Evolutionary conservation across 192 early-diverging fungal genomes (phyloP).

Genomic region (Phycomyces nitens): DNA sequence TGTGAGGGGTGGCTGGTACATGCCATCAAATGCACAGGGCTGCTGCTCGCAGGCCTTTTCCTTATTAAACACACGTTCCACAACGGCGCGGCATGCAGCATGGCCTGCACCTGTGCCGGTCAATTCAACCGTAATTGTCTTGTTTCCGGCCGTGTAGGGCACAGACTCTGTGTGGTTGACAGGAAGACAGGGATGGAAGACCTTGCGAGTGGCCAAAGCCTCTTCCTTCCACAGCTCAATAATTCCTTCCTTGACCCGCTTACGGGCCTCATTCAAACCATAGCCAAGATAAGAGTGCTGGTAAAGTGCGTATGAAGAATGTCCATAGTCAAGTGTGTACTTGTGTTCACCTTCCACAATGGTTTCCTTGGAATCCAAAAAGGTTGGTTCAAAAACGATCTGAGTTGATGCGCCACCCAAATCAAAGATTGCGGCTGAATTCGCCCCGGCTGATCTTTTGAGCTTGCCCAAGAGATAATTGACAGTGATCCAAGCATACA

Average conservation of each 20-base stretch:
- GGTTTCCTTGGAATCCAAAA: slow-evolving; percentile 34
- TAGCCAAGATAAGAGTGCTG: slow-evolving; percentile 95
- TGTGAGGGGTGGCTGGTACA: slow-evolving; percentile 81
- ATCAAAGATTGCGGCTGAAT: slow-evolving; percentile 90
- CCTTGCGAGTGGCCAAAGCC: slow-evolving; percentile 32
- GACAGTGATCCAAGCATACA: slow-evolving; percentile 98
- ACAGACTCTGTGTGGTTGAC: slow-evolving; percentile 56
- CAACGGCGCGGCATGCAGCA: slow-evolving; percentile 48
- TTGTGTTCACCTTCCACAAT: slow-evolving; percentile 69
- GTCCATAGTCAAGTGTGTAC: slow-evolving; percentile 67
- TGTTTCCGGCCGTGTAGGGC: slow-evolving; percentile 6
- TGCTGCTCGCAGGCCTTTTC: slow-evolving; percentile 47
- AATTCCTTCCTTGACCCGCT: slow-evolving; percentile 59
- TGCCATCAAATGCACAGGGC: slow-evolving; percentile 89
- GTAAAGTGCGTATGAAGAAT: slow-evolving; percentile 75
- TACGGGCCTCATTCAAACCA: slow-evolving; percentile 85
- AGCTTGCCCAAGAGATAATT: slow-evolving; percentile 80
- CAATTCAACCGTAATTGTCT: slow-evolving; percentile 25
- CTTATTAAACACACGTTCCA: slow-evolving; percentile 74
- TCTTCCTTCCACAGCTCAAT: slow-evolving; percentile 28
- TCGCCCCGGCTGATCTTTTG: slow-evolving; percentile 33
- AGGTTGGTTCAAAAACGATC: slow-evolving; percentile 91
- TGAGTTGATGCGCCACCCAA: slow-evolving; percentile 97
- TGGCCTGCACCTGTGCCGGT: slow-evolving; percentile 59
- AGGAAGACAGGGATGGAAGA: slow-evolving; percentile 68